Base-by-base conservation (phyloP, 441 rosid species). In the Jatropha multifida region DNA sequence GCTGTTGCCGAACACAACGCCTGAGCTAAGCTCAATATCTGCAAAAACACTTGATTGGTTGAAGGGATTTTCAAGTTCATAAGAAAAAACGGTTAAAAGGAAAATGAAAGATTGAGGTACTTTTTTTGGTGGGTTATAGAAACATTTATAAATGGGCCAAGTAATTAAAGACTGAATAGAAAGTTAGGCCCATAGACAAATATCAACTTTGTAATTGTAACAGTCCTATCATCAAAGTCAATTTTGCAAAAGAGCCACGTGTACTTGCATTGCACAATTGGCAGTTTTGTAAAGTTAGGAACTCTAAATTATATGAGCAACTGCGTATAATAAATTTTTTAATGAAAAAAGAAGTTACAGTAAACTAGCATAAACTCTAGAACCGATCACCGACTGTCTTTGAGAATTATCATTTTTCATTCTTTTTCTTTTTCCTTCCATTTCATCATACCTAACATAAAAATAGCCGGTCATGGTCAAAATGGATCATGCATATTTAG, bases 121-220 rank as follows among this genome's bases (percentile, higher is more conserved):
- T 49, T 37, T 49, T 51, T 51, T 14, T 49, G 62, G 73, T 69
- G 73, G 73, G 72, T 10, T 51, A 32, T 8, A 15, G 54, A 1
- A 3, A 42, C 32, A 60, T 72, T 42, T 12, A 44, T 44, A 14
- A 8, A 69, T 73, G 60, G 76, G 69, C 20, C 76, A 48, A 20
- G 6, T 62, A n/a, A 73, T 27, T 73, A 60, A 44, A 15, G 51
- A 7, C 12, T 18, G 52, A 72, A 70, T 37, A 56, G 48, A 58
- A 59, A 38, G 55, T 14, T 5, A 20, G 69, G 61, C 61, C 69
- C 68, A 63, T 27, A 2, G 67, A 71, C 67, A 59, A 15, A 44
- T 59, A 42, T 44, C 67, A 12, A 72, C 32, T 61, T 72, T 46
- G 48, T 61, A 12, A 61, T 59, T 1, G 46, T 32, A 32, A 32